Base-by-base conservation (phyloP, 2,329 filamentous ascomycete genomes). In the Plectosphaerella cucumerina region DNA sequence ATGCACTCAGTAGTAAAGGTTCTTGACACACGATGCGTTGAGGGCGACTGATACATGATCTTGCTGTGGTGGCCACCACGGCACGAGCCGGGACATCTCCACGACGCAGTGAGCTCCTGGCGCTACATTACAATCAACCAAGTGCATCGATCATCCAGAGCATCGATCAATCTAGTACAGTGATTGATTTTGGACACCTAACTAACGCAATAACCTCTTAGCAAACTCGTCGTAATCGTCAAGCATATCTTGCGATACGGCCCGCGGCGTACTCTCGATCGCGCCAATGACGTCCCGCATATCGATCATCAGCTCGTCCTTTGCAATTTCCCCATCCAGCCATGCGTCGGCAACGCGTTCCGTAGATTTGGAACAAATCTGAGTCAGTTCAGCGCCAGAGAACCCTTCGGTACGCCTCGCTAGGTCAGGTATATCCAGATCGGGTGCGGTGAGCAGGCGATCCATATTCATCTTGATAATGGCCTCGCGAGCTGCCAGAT, bases 321-420 rank as follows among this genome's bases (percentile, higher is more conserved):
- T 64, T 2, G 49, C 56, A 14, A 18, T 44, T 10, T 56, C 55
- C 11, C 55, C 52, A 10, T 56, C 59, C 9, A 58, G 62, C 39
- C 64, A 54, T 50, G 71, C 70, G 50, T 71, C 65, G 12, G 75
- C 77, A 5, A 70, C 67, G 48, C 71, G 63, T 5, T 72, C 72
- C 14, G 55, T 51, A 0, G 74, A 74, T 48, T 67, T 65, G 33
- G 72, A 69, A 58, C 78, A 81, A 4, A 82, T 74, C 5, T 72
- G 73, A 51, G 75, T 71, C 53, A 97, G 82, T 69, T 97, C 93
- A 0, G 92, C 91, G 3, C 92, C 92, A 2, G 90, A 94, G 65
- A 89, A 90, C 0, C 90, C 90, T 8, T 91, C 86, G 0, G 87
- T 87, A 44, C 72, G 67, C 15, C 65, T 62, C 5, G 89, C 88